Evolutionary conservation across 495 filamentous ascomycete species (phyloP), one percentile per base, ranked within the genome.

Genomic region (Aspergillus cavernicola): DNA sequence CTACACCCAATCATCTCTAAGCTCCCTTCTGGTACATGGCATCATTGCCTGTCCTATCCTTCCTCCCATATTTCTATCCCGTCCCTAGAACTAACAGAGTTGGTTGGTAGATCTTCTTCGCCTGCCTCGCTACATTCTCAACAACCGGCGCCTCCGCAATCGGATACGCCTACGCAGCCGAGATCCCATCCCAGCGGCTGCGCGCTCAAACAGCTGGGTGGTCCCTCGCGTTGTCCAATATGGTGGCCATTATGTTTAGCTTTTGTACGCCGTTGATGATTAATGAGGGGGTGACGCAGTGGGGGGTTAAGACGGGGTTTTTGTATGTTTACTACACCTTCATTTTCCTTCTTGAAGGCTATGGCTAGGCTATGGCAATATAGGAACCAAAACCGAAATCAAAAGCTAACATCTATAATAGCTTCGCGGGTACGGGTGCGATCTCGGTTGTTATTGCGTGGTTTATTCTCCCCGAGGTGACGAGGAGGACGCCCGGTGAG

Each of bases 231-330:
- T 58, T 50, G 1, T 72, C 68, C 4, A 74, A 74, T 40, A 15
- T 59, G 7, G 53, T 74, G 19, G 68, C 60, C 8, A 71, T 67
- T 40, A 72, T 74, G 69, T 72, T 74, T 46, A 72, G 66, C 35
- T 74, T 74, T 55, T 71, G 68, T 44, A 74, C 71, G 10, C 71
- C 71, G 9, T 23, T 67, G 16, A 74, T 74, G 69, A 72, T 74
- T 35, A 71, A 74, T 50, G 62, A 53, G 3, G 22, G 54, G 1
- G 26, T 50, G n/a, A 59, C 62, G 10, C 6, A 56, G 2, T 74
- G 71, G 71, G 71, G 69, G 10, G 69, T 72, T 4, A 72, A 71
- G 41, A 74, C 71, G 0, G 71, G 69, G 0, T 72, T 74, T 29
- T 74, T 72, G 71, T 74, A 46, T 45, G 63, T 55, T 33, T 18